Evolutionary conservation across 768 basidiomycete genomes (phyloP), one percentile per base, ranked within the genome.

Genomic region (Lactarius tabidus): DNA sequence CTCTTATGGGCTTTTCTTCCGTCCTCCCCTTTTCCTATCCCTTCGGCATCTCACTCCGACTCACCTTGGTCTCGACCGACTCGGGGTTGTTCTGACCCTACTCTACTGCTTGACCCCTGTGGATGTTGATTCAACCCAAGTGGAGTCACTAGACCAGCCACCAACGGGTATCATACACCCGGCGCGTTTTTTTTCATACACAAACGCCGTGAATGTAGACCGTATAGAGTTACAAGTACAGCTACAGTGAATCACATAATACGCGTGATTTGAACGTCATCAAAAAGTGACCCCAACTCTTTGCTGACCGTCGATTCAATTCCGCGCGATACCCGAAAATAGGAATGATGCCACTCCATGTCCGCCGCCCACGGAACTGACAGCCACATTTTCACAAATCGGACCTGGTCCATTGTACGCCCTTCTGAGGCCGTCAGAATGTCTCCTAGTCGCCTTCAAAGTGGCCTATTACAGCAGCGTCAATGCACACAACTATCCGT

Each of bases 241-340:
- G 10, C 41, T 60, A 8, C 39, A 65, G 26, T 51, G 26, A n/a
- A 48, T 20, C 33, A 62, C 45, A 57, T 58, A 64, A 45, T 60
- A 28, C 17, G 36, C 38, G 59, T 28, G 51, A 62, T 66, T 61
- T 45, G 51, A 56, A 43, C 35, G 51, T 58, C 65, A 62, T 62
- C 51, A 57, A 58, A 43, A 28, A 29, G 29, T 51, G 48, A 51
- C 48, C 48, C 48, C 48, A 31, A 55, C 54, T 33, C 33, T 10
- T 23, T 55, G 18, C 31, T 53, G 10, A 31, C 54, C n/a, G 54
- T 55, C 48, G 28, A 51, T 51, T n/a, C 48, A n/a, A 51, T 51
- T 51, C 48, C 48, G 48, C n/a, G 48, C 48, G 12, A 26, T 7
- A 14, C 2, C 48, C 48, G 48, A 51, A 51, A 51, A 51, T 26